phyloP scores from a whole-genome alignment of 192 early-diverging fungal genomes.

The Coemansia sp. region DNA sequence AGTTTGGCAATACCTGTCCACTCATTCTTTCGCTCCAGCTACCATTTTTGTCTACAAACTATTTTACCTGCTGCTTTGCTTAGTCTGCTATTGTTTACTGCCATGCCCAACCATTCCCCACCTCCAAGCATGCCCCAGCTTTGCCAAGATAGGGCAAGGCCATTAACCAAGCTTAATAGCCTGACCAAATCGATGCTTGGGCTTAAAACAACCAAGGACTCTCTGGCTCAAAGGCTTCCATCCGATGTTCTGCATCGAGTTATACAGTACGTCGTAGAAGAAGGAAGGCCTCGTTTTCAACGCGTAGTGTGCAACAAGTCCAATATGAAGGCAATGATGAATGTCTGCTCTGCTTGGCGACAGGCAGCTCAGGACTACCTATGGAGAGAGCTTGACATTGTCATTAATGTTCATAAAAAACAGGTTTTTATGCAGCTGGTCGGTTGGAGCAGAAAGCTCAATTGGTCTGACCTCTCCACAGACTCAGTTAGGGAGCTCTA shows the following conservation, averaged over 20 bases:
- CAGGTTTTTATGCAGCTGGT: not conserved
- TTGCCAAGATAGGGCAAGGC: not conserved
- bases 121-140: not conserved
- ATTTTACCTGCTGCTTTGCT: not conserved
- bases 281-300: not conserved
- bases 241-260: not conserved
- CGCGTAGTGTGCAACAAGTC: not conserved
- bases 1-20: too few relatives aligned
- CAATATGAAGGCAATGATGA: not conserved
- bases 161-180: not conserved
- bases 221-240: slow-evolving; percentile 1
- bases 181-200: not conserved
- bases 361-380: not conserved
- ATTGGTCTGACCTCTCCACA: not conserved
- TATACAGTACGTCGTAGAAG: not conserved
- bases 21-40: too few relatives aligned
- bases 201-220: not conserved
- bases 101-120: too few relatives aligned
- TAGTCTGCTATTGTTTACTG: too few relatives aligned
- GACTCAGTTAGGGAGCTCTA: not conserved
- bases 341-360: not conserved
- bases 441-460: not conserved
- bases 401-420: not conserved
- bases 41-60: too few relatives aligned
- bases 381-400: not conserved